Conservation (phyloP, 2,329 filamentous ascomycete genomes). For the Cercospora brassicicola region DNA sequence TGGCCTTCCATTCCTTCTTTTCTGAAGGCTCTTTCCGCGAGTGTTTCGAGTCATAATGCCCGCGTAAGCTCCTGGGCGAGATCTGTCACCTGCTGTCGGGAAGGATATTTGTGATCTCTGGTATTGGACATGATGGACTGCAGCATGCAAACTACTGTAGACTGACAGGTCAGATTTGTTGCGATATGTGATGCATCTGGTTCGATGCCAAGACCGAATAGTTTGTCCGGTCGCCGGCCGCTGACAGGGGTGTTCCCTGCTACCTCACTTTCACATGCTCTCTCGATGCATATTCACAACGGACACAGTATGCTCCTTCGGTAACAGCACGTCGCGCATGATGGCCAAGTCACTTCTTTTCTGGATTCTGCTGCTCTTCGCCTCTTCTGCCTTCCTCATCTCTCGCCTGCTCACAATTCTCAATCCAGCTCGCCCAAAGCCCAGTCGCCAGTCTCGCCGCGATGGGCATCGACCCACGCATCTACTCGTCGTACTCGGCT, state of each 20-base stretch:
- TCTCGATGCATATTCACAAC: background rate
- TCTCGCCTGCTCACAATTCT: constrained; percentile 46
- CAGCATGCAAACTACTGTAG: background rate
- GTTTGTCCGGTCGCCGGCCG: background rate
- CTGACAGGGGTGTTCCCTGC: background rate
- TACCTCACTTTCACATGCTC: background rate
- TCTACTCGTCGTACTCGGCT: constrained; percentile 80
- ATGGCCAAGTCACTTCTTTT: constrained; percentile 7
- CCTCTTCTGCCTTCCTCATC: constrained; percentile 39
- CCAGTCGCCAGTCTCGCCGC: constrained; percentile 31
- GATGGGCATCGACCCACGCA: constrained; percentile 44
- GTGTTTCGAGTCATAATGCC: background rate
- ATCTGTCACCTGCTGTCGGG: background rate
- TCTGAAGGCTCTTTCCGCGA: background rate
- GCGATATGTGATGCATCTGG: background rate
- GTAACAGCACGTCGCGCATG: background rate
- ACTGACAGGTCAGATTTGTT: background rate
- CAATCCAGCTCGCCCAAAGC: constrained; percentile 35
- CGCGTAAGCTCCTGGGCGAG: background rate
- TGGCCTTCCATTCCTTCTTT: background rate
- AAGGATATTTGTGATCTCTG: background rate
- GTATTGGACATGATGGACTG: background rate
- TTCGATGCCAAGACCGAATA: background rate
- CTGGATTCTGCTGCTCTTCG: constrained; percentile 25
- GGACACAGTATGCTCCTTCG: background rate